Conservation (phyloP, 2,329 filamentous ascomycete genomes). For the Monosporascus sp. region DNA sequence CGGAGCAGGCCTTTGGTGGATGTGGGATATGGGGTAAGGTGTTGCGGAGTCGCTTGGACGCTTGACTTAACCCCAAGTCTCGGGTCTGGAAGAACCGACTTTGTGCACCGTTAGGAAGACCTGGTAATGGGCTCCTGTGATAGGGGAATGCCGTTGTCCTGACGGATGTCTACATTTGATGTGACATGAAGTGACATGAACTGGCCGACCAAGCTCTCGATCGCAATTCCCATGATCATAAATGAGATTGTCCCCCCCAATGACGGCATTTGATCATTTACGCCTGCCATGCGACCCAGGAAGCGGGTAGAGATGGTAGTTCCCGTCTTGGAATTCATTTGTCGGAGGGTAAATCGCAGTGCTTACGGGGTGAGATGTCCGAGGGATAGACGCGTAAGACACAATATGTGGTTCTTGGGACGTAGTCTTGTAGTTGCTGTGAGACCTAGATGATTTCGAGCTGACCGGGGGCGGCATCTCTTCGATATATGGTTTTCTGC, state of each 20-base stretch:
- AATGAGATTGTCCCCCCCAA: not conserved
- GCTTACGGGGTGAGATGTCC: slow-evolving; percentile 3
- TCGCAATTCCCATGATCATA: not conserved
- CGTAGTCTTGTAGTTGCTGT: slow-evolving; percentile 7
- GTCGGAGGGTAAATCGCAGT: slow-evolving; percentile 1
- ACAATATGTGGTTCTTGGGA: not conserved
- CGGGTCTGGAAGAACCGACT: not conserved
- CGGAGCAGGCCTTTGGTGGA: not conserved
- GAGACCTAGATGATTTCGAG: slow-evolving; percentile 3
- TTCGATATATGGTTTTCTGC: slow-evolving; percentile 15
- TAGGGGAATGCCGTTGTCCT: not conserved
- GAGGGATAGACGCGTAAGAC: slow-evolving; percentile 7
- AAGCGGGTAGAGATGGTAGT: not conserved
- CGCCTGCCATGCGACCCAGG: not conserved
- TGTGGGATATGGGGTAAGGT: not conserved
- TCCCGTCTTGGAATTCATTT: not conserved
- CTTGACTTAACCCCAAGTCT: not conserved
- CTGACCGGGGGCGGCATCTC: slow-evolving; percentile 9
- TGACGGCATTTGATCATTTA: not conserved
- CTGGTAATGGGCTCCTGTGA: not conserved
- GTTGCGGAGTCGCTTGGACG: not conserved
- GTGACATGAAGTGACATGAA: not conserved
- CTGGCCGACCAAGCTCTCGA: not conserved
- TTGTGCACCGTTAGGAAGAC: not conserved
- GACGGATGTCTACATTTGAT: not conserved